These are phyloP conservation scores for Tylopilus sp. DNA, from an alignment of 1,284 basidiomycete genomes.

Conservation along the genomic window DNA sequence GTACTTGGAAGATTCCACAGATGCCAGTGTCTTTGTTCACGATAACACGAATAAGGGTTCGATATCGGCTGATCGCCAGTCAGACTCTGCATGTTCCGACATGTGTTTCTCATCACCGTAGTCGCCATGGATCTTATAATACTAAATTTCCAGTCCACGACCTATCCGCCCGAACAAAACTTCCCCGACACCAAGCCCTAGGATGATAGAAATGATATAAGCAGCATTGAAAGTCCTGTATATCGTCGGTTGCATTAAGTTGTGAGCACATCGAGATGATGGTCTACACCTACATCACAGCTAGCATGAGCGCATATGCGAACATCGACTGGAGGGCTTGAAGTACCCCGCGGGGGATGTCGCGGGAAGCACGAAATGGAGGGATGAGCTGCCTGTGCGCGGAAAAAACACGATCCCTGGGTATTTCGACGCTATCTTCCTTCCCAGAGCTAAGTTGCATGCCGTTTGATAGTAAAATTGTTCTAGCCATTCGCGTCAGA, in stretches of 20 bases:
- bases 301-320: constrained; percentile 73
- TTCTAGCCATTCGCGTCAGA: constrained; percentile 22
- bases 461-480: constrained; percentile 4
- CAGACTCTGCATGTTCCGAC: no score
- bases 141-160: constrained; percentile 23
- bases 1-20: no score
- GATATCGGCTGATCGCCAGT: no score
- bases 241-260: constrained; percentile 12
- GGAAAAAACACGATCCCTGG: not conserved
- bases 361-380: constrained; percentile 70
- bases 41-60: no score
- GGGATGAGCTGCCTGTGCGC: constrained; percentile 46
- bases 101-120: no score
- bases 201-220: constrained; percentile 72
- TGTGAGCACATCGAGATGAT: not conserved
- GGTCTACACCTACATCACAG: constrained; percentile 68
- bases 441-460: not conserved
- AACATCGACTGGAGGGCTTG: constrained; percentile 68
- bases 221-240: constrained; percentile 79
- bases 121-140: no score
- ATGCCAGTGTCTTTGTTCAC: no score
- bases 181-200: constrained; percentile 75
- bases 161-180: constrained; percentile 69
- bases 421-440: not conserved
- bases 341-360: constrained; percentile 70